These are phyloP conservation scores for Phtheirospermum japonicum DNA, from an alignment of 257 asterid genomes.

Conservation along the genomic window DNA sequence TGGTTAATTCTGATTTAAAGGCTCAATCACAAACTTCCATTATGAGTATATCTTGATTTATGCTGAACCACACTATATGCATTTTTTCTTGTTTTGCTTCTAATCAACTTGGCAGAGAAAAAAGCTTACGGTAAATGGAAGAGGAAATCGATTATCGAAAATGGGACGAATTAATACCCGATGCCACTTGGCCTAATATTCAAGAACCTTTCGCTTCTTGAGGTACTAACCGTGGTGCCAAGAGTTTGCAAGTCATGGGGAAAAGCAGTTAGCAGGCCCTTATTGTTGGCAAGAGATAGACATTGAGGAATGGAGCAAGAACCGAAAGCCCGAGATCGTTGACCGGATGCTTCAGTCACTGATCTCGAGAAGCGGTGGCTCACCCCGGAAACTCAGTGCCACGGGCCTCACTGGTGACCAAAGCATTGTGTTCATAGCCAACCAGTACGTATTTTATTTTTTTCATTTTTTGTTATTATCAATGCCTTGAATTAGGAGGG, in stretches of 20 bases:
- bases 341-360: conserved; percentile 66
- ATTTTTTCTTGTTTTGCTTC: background rate
- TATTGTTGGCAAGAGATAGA: conserved; percentile 95
- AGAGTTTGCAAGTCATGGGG: conserved; percentile 87
- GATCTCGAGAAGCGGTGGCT: conserved; percentile 66
- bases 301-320: conserved; percentile 80
- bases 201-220: conserved; percentile 61
- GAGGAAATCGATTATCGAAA: conserved; percentile 37
- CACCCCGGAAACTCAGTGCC: conserved; percentile 55
- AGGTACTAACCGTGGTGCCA: conserved; percentile 72
- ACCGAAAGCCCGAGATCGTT: conserved; percentile 38
- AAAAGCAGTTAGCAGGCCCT: conserved; percentile 65
- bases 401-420: conserved; percentile 55
- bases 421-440: conserved; percentile 51
- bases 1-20: background rate
- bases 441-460: conserved; percentile 49
- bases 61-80: background rate
- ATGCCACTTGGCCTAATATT: conserved; percentile 85
- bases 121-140: conserved; percentile 42
- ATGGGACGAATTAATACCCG: conserved; percentile 87
- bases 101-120: background rate
- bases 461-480: background rate
- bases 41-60: background rate
- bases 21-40: too few species aligned
- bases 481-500: background rate